These are phyloP conservation scores for Phytophthora ohioensis DNA, from an alignment of 352 stramenopile species.

Conservation along the genomic window DNA sequence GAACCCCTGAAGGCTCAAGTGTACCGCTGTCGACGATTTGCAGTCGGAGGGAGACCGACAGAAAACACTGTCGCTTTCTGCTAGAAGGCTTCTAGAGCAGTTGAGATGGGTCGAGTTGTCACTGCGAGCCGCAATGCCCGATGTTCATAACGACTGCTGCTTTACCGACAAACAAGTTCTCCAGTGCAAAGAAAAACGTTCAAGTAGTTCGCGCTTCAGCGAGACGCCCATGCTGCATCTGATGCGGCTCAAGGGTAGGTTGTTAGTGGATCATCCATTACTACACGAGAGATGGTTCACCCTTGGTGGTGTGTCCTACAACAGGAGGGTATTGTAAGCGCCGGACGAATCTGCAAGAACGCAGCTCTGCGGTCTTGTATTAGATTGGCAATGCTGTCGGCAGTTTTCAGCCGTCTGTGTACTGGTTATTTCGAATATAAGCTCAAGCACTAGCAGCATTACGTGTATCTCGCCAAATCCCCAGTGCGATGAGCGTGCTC, in stretches of 20 bases:
- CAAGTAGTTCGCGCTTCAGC: not conserved
- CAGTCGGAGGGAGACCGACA: conserved; percentile 8
- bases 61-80: not conserved
- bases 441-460: not conserved
- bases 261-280: not conserved
- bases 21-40: conserved; percentile 26
- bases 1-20: conserved; percentile 7
- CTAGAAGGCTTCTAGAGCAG: conserved; percentile 2
- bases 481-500: not conserved
- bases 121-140: not conserved
- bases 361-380: conserved; percentile 22
- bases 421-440: not conserved
- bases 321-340: conserved; percentile 10
- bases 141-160: not conserved
- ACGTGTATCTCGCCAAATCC: not conserved
- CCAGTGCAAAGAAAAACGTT: not conserved
- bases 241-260: conserved; percentile 22
- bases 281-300: not conserved
- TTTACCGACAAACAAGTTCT: not conserved
- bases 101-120: conserved; percentile 15
- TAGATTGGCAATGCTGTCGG: conserved; percentile 22
- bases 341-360: conserved; percentile 14
- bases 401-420: not conserved
- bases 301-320: not conserved
- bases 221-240: conserved; percentile 6